These are phyloP conservation scores for Thymus quinquecostatus DNA, from an alignment of 257 asterid species.

Conservation along the genomic window DNA sequence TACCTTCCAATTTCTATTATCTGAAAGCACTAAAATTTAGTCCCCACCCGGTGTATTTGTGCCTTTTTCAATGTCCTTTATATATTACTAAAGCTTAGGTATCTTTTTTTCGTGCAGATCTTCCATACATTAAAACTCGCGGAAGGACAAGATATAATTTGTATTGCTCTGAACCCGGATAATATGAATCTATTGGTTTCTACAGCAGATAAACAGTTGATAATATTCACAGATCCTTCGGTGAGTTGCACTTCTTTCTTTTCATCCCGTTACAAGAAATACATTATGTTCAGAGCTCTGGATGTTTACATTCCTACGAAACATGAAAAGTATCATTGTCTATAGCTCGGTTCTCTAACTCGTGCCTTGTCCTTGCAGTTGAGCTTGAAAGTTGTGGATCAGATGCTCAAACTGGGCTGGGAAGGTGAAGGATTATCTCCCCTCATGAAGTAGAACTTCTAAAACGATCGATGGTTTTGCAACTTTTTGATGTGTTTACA, in stretches of 20 bases:
- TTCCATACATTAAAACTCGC: constrained; percentile 66
- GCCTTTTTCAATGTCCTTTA: not conserved
- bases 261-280: not conserved
- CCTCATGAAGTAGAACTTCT: constrained; percentile 57
- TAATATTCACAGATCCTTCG: constrained; percentile 90
- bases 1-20: constrained; percentile 6
- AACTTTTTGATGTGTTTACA: no score
- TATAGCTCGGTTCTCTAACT: not conserved
- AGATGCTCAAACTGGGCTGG: constrained; percentile 98
- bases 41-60: not conserved
- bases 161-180: constrained; percentile 78
- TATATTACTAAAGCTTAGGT: constrained; percentile 20
- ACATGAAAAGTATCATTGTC: not conserved
- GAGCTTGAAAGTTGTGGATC: constrained; percentile 98
- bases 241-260: constrained; percentile 57
- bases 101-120: constrained; percentile 51
- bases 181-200: constrained; percentile 90
- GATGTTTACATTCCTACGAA: not conserved
- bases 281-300: constrained; percentile 4
- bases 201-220: constrained; percentile 82
- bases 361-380: constrained; percentile 53
- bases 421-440: constrained; percentile 94
- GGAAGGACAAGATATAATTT: constrained; percentile 77
- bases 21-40: not conserved
- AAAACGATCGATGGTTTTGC: constrained; percentile 6